Evolutionary conservation across 2,329 filamentous ascomycete genomes (phyloP).

Genomic region (Chaetomiaceae sp.): DNA sequence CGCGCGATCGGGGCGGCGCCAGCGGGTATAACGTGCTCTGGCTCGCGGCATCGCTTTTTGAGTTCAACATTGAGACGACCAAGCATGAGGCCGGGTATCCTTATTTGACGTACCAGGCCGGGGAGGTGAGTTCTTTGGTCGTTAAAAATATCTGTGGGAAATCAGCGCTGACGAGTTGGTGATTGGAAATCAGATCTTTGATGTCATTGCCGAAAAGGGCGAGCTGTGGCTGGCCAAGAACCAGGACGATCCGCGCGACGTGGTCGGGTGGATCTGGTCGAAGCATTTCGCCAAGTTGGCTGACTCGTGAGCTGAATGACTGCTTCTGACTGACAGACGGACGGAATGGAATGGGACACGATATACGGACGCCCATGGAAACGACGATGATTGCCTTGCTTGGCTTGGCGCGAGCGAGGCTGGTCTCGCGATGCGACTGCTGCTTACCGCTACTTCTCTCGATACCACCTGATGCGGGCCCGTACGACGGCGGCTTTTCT

Average conservation of each 20-base stretch:
- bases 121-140: slow-evolving; percentile 54
- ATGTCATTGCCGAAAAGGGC: slow-evolving; percentile 92
- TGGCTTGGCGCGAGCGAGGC: no score
- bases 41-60: slow-evolving; percentile 87
- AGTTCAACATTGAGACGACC: slow-evolving; percentile 93
- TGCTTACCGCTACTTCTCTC: no score
- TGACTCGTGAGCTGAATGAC: slow-evolving; percentile 33
- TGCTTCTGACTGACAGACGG: no score
- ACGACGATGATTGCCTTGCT: no score
- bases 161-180: slow-evolving; percentile 4
- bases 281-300: slow-evolving; percentile 83
- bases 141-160: no score
- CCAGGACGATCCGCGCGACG: slow-evolving; percentile 76
- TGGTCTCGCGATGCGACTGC: no score
- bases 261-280: slow-evolving; percentile 97
- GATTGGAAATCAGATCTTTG: slow-evolving; percentile 59
- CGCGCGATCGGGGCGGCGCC: slow-evolving; percentile 50
- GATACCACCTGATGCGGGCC: no score
- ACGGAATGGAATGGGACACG: no score
- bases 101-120: slow-evolving; percentile 91
- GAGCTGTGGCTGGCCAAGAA: slow-evolving; percentile 97
- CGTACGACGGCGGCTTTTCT: no score
- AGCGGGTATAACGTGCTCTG: slow-evolving; percentile 72
- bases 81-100: slow-evolving; percentile 92
- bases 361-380: no score